These are phyloP conservation scores for Teratosphaeriaceae sp. DNA, from an alignment of 2,329 filamentous ascomycete genomes.

Conservation along the genomic window DNA sequence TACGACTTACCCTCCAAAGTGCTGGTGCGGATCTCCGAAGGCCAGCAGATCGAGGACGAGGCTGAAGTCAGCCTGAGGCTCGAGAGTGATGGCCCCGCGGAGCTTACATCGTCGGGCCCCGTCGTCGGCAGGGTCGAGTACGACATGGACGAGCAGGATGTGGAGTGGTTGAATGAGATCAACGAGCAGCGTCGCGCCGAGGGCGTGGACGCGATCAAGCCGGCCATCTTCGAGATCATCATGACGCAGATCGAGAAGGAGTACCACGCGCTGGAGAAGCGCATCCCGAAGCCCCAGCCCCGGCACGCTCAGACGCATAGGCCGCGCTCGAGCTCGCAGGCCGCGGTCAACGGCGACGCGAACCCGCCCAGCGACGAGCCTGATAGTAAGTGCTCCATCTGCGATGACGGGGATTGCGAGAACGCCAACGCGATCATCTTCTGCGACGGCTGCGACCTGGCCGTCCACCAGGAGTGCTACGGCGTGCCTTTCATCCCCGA, in stretches of 20 bases:
- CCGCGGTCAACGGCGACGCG: constrained; percentile 89
- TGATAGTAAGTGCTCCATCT: constrained; percentile 95
- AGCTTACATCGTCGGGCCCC: constrained; percentile 45
- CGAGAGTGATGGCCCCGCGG: constrained; percentile 50
- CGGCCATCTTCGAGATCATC: constrained; percentile 92
- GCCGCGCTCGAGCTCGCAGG: constrained; percentile 86
- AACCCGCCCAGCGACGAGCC: constrained; percentile 78
- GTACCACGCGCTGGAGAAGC: constrained; percentile 92
- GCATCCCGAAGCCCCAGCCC: constrained; percentile 93
- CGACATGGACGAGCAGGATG: constrained; percentile 99
- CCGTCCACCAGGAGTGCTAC: constrained; percentile 98
- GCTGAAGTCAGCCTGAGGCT: constrained; percentile 46
- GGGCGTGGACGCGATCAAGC: constrained; percentile 75
- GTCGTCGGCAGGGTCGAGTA: constrained; percentile 82
- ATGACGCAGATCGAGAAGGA: constrained; percentile 99
- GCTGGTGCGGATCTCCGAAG: constrained; percentile 58
- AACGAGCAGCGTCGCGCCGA: constrained; percentile 70
- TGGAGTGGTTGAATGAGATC: constrained; percentile 85
- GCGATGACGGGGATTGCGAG: constrained; percentile 98
- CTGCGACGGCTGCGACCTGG: constrained; percentile 94
- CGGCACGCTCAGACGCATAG: constrained; percentile 93
- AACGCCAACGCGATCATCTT: constrained; percentile 99
- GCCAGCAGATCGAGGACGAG: constrained; percentile 57
- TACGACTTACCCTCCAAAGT: constrained; percentile 71
- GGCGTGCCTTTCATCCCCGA: constrained; percentile 98